Conservation (phyloP, 805 yeast species). For the Candida schatavii region DNA sequence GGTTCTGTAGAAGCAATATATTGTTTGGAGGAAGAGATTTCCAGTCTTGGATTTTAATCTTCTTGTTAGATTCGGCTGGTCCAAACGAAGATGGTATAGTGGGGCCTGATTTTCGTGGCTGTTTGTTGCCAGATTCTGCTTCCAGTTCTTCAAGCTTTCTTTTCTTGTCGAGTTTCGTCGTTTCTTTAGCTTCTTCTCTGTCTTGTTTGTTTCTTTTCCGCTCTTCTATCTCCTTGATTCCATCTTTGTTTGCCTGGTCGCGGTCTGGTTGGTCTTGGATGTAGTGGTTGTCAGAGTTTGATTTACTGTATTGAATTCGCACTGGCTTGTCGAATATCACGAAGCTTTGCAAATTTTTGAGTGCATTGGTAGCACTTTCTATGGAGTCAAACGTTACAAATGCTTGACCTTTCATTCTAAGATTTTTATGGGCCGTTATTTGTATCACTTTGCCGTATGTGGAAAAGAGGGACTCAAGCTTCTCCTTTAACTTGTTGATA, state of each 20-base stretch:
- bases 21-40: slow-evolving; percentile 63
- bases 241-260: slow-evolving; percentile 13
- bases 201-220: slow-evolving; percentile 12
- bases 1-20: slow-evolving; percentile 61
- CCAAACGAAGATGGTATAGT: not conserved
- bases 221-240: slow-evolving; percentile 14
- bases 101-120: not conserved
- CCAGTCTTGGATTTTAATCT: slow-evolving; percentile 18
- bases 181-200: slow-evolving; percentile 2
- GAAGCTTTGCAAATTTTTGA: slow-evolving; percentile 38
- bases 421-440: slow-evolving; percentile 55
- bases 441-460: slow-evolving; percentile 48
- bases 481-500: slow-evolving; percentile 44
- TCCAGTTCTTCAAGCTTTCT: slow-evolving; percentile 11
- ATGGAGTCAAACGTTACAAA: slow-evolving; percentile 55
- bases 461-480: slow-evolving; percentile 41
- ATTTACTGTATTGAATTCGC: slow-evolving; percentile 41
- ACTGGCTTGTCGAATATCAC: slow-evolving; percentile 48
- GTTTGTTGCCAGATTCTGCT: slow-evolving; percentile 10
- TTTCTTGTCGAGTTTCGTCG: slow-evolving; percentile 13
- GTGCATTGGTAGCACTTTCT: slow-evolving; percentile 45
- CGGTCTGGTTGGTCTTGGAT: too few relatives aligned
- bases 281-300: slow-evolving; percentile 41
- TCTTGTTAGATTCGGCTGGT: slow-evolving; percentile 11
- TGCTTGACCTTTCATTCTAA: slow-evolving; percentile 81